phyloP scores from a whole-genome alignment of 116 monocot species.

The Papilionanthe hybrid region DNA sequence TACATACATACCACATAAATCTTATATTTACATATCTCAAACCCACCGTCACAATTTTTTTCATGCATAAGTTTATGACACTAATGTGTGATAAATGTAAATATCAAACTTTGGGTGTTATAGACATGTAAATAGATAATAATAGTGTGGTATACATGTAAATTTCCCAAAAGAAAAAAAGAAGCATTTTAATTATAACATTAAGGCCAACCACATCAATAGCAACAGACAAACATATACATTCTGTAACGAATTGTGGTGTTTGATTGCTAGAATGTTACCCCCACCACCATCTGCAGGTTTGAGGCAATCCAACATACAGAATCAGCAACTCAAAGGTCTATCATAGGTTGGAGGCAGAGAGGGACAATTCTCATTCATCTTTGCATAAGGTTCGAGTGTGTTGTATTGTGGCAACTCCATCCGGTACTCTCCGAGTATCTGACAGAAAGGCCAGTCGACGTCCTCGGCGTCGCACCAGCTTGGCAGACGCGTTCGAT shows the following conservation, averaged over 20 bases:
- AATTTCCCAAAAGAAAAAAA: neutral
- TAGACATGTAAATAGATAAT: no score
- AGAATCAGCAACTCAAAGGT: conserved; percentile 46
- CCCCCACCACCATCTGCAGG: neutral
- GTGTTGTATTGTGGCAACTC: conserved; percentile 81
- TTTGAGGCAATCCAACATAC: neutral
- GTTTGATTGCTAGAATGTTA: neutral
- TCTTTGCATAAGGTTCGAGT: conserved; percentile 58
- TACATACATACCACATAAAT: no score
- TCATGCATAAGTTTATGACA: no score
- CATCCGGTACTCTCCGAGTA: conserved; percentile 79
- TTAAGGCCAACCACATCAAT: neutral
- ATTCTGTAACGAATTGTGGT: neutral
- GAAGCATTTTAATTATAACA: neutral
- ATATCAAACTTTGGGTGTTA: no score
- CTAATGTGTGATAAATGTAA: no score
- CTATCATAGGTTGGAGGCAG: conserved; percentile 70
- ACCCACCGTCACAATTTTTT: no score
- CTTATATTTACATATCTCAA: no score
- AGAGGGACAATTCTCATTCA: conserved; percentile 91
- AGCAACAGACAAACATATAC: neutral
- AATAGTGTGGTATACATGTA: neutral
- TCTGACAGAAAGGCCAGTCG: conserved; percentile 67
- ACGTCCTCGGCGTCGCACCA: conserved; percentile 56
- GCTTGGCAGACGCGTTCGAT: conserved; percentile 51